phyloP scores from a whole-genome alignment of 352 stramenopile genomes.

The Pythium angustatum region DNA sequence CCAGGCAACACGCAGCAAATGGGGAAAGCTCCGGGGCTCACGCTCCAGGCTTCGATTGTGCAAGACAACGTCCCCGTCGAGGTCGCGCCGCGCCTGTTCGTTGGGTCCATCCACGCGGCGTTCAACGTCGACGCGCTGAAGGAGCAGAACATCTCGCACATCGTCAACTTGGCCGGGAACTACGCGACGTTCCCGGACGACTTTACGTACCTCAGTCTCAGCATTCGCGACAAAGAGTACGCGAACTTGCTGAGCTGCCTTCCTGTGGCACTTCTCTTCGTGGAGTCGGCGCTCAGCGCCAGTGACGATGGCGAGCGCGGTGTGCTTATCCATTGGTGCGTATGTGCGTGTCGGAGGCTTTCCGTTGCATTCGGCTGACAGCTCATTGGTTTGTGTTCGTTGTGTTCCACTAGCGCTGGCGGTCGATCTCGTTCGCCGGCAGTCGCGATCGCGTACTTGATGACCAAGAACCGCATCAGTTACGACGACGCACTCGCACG shows the following conservation, averaged over 20 bases:
- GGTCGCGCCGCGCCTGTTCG: conserved; percentile 65
- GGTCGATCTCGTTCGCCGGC: conserved; percentile 84
- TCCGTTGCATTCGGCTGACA: background rate
- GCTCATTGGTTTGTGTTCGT: background rate
- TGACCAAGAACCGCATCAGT: conserved; percentile 58
- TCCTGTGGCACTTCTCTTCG: conserved; percentile 74
- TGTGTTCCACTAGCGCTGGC: conserved; percentile 39
- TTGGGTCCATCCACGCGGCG: conserved; percentile 85
- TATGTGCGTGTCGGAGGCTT: background rate
- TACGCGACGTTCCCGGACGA: conserved; percentile 86
- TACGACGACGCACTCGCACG: conserved; percentile 52
- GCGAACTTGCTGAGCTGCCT: conserved; percentile 88
- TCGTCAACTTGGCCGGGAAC: conserved; percentile 85
- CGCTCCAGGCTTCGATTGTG: conserved; percentile 62
- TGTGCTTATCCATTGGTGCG: conserved; percentile 84
- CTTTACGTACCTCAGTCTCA: conserved; percentile 90
- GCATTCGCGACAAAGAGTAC: conserved; percentile 89
- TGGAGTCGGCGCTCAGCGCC: conserved; percentile 55
- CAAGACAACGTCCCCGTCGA: conserved; percentile 88
- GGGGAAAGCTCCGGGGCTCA: conserved; percentile 56
- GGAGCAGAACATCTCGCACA: conserved; percentile 71
- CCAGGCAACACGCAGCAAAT: too few relatives aligned
- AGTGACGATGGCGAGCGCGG: conserved; percentile 36
- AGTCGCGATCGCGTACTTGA: conserved; percentile 77
- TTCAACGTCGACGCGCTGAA: conserved; percentile 88